Conservation (phyloP, 1,284 basidiomycete species). For the Neonothopanus nambi region DNA sequence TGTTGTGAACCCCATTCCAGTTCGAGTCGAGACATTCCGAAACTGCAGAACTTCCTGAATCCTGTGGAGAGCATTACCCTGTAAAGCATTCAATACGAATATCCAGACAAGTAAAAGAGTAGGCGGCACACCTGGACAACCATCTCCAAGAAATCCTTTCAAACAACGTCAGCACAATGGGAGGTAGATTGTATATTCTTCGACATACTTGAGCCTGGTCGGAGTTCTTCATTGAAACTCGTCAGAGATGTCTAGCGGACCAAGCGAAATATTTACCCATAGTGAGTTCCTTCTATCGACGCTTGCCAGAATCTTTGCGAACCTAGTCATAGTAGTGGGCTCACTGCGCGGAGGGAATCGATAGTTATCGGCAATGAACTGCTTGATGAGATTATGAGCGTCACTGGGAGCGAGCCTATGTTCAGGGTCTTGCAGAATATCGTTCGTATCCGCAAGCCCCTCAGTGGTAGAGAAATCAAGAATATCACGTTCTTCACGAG, state of each 20-base stretch:
- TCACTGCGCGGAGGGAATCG: constrained; percentile 34
- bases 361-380: constrained; percentile 45
- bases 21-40: constrained; percentile 43
- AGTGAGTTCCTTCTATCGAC: constrained; percentile 44
- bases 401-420: constrained; percentile 43
- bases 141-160: constrained; percentile 14
- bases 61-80: constrained; percentile 9
- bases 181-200: background rate
- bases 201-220: constrained; percentile 12
- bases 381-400: constrained; percentile 49
- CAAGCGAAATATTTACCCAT: constrained; percentile 46
- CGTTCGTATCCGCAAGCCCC: constrained; percentile 46
- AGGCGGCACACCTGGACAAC: constrained; percentile 8
- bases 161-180: background rate
- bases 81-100: constrained; percentile 1
- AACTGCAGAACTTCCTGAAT: constrained; percentile 36
- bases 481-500: constrained; percentile 12
- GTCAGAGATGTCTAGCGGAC: background rate
- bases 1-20: constrained; percentile 28
- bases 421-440: constrained; percentile 29
- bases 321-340: constrained; percentile 45
- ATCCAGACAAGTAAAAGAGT: background rate
- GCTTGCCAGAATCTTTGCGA: constrained; percentile 48
- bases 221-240: constrained; percentile 1
- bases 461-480: constrained; percentile 39